Conservation (phyloP, 2,329 filamentous ascomycete species). For the Fusarium clavum region DNA sequence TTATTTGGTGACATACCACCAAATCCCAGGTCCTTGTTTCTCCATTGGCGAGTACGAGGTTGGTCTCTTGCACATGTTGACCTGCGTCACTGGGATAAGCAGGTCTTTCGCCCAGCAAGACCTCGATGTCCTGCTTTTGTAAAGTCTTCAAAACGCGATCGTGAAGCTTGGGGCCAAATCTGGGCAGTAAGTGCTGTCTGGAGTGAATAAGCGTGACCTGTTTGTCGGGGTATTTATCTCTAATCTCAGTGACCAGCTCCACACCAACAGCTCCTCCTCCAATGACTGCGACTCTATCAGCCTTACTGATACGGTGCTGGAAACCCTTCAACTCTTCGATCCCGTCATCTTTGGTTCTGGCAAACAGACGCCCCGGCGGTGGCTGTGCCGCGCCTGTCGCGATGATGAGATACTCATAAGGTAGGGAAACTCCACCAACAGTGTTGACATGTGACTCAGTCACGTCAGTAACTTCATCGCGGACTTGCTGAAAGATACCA, state of each 20-base stretch:
- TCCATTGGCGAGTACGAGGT: not conserved
- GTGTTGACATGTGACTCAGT: not conserved
- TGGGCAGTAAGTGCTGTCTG: slow-evolving; percentile 11
- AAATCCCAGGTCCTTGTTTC: slow-evolving; percentile 10
- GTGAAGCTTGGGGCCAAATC: slow-evolving; percentile 25
- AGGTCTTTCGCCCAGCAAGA: slow-evolving; percentile 12
- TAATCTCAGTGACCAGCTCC: slow-evolving; percentile 24
- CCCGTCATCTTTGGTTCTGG: not conserved
- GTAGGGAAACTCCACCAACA: not conserved
- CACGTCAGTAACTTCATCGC: slow-evolving; percentile 10
- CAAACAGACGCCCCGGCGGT: slow-evolving; percentile 13
- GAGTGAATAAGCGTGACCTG: slow-evolving; percentile 28
- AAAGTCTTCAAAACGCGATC: not conserved
- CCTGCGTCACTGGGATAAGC: not conserved
- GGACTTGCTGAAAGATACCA: slow-evolving; percentile 14
- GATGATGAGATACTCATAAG: slow-evolving; percentile 22
- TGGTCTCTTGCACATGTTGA: not conserved
- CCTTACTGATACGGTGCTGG: slow-evolving; percentile 6
- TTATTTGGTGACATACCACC: slow-evolving; percentile 5
- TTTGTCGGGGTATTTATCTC: slow-evolving; percentile 8
- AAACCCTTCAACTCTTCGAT: slow-evolving; percentile 13
- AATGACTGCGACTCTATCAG: slow-evolving; percentile 6
- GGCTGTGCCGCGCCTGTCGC: slow-evolving; percentile 35
- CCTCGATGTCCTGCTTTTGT: not conserved
- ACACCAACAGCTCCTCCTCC: slow-evolving; percentile 32